These are phyloP conservation scores for Saccharomycopsis capsularis DNA, from an alignment of 805 yeast species.

Conservation along the genomic window DNA sequence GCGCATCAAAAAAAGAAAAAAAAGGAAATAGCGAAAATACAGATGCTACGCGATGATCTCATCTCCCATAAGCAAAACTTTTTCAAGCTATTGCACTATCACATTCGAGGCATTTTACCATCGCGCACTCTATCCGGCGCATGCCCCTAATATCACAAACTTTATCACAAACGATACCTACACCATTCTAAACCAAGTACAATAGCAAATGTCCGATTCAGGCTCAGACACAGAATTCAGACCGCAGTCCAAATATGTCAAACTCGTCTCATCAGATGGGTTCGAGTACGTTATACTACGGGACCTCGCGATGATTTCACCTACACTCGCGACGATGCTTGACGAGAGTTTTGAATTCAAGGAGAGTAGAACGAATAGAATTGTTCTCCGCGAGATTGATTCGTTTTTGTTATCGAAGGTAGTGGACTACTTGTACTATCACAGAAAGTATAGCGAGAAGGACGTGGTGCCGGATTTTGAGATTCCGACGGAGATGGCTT, in stretches of 20 bases:
- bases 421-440: constrained; percentile 77
- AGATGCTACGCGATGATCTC: too few species aligned
- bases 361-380: constrained; percentile 19
- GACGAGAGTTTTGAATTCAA: constrained; percentile 20
- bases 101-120: too few species aligned
- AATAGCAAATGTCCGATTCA: too few species aligned
- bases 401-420: constrained; percentile 69
- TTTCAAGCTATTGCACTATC: too few species aligned
- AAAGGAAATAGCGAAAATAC: too few species aligned
- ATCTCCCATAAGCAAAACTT: too few species aligned
- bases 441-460: constrained; percentile 53
- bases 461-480: constrained; percentile 72
- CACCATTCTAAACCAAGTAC: too few species aligned
- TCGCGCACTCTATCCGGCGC: too few species aligned
- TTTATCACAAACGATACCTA: too few species aligned
- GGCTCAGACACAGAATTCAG: too few species aligned
- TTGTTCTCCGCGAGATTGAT: constrained; percentile 42
- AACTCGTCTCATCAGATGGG: constrained; percentile 21
- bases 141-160: too few species aligned
- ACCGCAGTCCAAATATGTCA: constrained; percentile 22
- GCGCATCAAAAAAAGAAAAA: too few species aligned
- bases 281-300: constrained; percentile 19
- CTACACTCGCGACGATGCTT: constrained; percentile 21
- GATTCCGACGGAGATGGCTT: constrained; percentile 88
- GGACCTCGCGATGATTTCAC: constrained; percentile 20